phyloP scores from a whole-genome alignment of 768 basidiomycete genomes.

The Sistotremastrum niveocremeum region DNA sequence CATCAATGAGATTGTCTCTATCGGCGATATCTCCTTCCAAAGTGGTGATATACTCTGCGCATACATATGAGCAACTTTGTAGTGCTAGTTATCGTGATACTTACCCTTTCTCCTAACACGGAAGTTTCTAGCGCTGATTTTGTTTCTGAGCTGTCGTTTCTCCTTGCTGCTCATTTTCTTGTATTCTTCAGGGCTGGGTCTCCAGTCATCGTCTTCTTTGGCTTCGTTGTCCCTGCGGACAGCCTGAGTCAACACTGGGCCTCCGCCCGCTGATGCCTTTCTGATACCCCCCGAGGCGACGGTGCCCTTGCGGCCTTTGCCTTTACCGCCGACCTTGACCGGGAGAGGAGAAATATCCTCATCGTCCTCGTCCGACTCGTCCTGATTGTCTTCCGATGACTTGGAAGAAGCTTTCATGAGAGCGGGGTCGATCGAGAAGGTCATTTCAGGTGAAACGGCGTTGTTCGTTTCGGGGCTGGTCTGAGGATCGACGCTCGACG shows the following conservation, averaged over 20 bases:
- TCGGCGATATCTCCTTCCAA: conserved; percentile 90
- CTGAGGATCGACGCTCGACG: conserved; percentile 11
- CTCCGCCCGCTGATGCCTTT: conserved; percentile 34
- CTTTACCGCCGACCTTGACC: conserved; percentile 35
- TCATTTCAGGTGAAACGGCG: conserved; percentile 16
- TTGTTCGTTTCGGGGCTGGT: conserved; percentile 7
- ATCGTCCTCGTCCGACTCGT: conserved; percentile 18
- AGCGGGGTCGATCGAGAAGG: conserved; percentile 57
- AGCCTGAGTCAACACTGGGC: conserved; percentile 22
- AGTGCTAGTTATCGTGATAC: conserved; percentile 5
- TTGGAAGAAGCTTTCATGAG: conserved; percentile 54
- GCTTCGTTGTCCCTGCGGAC: conserved; percentile 25
- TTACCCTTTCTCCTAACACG: conserved; percentile 85
- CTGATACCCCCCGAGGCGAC: conserved; percentile 61
- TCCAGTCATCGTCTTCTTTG: conserved; percentile 63
- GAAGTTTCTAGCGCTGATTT: conserved; percentile 93
- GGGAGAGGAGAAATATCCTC: conserved; percentile 20
- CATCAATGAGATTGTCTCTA: conserved; percentile 80
- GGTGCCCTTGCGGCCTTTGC: conserved; percentile 48
- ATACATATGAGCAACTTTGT: background rate
- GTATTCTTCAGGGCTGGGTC: conserved; percentile 84
- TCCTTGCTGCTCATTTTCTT: conserved; percentile 92
- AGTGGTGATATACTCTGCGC: conserved; percentile 80
- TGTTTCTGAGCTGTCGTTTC: conserved; percentile 91
- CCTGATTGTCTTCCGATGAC: conserved; percentile 26